These are phyloP conservation scores for Pleoardoris graminearum DNA, from an alignment of 2,329 filamentous ascomycete genomes.

Conservation along the genomic window DNA sequence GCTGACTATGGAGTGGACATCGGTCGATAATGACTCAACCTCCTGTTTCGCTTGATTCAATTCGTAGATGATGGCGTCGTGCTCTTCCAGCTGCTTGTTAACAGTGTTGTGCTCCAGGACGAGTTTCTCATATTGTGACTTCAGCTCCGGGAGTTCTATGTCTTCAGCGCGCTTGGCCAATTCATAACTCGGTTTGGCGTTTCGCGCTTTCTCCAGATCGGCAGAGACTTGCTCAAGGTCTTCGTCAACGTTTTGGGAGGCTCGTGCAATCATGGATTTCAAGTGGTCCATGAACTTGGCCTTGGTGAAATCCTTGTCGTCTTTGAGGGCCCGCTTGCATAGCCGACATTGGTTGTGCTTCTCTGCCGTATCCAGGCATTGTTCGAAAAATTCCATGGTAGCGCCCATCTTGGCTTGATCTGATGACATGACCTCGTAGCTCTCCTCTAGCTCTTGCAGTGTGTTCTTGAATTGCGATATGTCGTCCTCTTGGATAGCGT, in stretches of 20 bases:
- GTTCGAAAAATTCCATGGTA: constrained; percentile 71
- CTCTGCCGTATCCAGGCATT: constrained; percentile 67
- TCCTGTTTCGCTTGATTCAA: constrained; percentile 69
- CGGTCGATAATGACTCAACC: constrained; percentile 74
- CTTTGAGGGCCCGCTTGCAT: constrained; percentile 70
- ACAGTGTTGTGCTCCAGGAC: constrained; percentile 44
- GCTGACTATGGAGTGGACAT: constrained; percentile 74
- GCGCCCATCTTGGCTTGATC: constrained; percentile 71
- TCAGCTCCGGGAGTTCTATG: constrained; percentile 70
- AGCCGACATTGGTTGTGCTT: constrained; percentile 74
- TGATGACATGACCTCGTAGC: constrained; percentile 58
- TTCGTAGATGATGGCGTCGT: constrained; percentile 69
- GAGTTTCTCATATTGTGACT: constrained; percentile 64
- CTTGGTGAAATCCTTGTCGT: constrained; percentile 53
- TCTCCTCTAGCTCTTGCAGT: constrained; percentile 56
- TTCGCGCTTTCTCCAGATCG: constrained; percentile 63
- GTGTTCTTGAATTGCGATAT: constrained; percentile 54
- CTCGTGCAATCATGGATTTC: constrained; percentile 56
- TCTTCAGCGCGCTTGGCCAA: constrained; percentile 69
- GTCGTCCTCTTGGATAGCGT: constrained; percentile 49
- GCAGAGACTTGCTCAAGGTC: constrained; percentile 65
- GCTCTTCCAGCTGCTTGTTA: constrained; percentile 56
- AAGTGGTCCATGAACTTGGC: constrained; percentile 69
- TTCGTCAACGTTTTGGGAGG: constrained; percentile 60
- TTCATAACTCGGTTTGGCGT: constrained; percentile 65